Evolutionary conservation across 805 yeast species (phyloP).

Genomic region (Saccharomycopsis fodiens): DNA sequence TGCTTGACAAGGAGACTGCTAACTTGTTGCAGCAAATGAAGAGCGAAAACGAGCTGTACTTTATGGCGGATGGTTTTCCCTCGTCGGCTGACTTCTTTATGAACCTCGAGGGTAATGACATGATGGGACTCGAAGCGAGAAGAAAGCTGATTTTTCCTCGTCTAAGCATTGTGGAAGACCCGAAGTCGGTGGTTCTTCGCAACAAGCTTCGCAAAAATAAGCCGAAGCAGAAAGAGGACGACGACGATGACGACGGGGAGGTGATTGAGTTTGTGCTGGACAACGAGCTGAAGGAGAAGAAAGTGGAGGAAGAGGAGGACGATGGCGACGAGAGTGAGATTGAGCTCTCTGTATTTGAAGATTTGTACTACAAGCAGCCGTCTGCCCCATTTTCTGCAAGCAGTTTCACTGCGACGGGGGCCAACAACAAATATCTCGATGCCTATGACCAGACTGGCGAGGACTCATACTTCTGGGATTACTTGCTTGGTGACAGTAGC

Average conservation of each 20-base stretch:
- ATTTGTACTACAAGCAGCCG: conserved; percentile 23
- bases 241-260: conserved; percentile 17
- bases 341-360: conserved; percentile 20
- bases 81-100: conserved; percentile 5
- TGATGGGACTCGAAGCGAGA: neutral
- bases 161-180: conserved; percentile 18
- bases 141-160: conserved; percentile 7
- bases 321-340: conserved; percentile 26
- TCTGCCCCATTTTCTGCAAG: conserved; percentile 21
- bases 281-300: conserved; percentile 25
- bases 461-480: conserved; percentile 68
- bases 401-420: conserved; percentile 23
- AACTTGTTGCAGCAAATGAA: conserved; percentile 17
- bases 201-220: conserved; percentile 6
- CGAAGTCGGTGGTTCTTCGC: conserved; percentile 15
- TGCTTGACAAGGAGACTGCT: conserved; percentile 18
- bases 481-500: conserved; percentile 46
- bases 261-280: conserved; percentile 29
- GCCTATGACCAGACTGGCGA: conserved; percentile 38
- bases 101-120: neutral
- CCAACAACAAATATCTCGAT: conserved; percentile 21
- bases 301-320: conserved; percentile 24
- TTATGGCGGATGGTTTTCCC: conserved; percentile 7
- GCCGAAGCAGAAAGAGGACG: neutral
- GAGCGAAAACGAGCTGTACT: conserved; percentile 7